Evolutionary conservation across 768 basidiomycete genomes (phyloP).

Genomic region (Boletus insuetus): DNA sequence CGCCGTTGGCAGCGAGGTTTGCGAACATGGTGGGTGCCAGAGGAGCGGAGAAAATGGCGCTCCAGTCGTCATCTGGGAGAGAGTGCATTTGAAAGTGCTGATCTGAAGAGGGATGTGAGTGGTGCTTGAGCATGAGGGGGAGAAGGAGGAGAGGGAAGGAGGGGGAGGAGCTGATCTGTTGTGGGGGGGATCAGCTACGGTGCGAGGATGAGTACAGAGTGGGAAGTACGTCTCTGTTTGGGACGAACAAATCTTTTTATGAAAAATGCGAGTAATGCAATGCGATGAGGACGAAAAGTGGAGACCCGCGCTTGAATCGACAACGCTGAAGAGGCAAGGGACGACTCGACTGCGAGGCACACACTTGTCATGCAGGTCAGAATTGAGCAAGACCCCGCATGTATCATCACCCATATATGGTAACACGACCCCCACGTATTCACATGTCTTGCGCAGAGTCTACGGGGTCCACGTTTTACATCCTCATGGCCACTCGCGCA

Average conservation of each 20-base stretch:
- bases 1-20: conserved; percentile 58
- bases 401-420: background rate
- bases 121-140: conserved; percentile 14
- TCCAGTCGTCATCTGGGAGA: conserved; percentile 45
- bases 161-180: conserved; percentile 8
- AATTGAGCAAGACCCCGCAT: conserved; percentile 17
- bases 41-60: conserved; percentile 56
- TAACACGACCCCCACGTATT: conserved; percentile 22
- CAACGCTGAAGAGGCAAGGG: conserved; percentile 19
- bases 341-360: conserved; percentile 14
- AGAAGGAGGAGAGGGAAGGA: conserved; percentile 2
- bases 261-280: background rate
- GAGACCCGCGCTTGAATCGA: background rate
- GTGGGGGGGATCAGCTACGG: background rate
- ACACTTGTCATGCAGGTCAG: background rate
- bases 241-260: conserved; percentile 15
- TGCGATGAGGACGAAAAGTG: conserved; percentile 1
- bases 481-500: conserved; percentile 19
- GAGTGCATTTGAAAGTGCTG: conserved; percentile 20
- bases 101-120: conserved; percentile 15
- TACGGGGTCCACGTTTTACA: conserved; percentile 16
- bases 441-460: conserved; percentile 23
- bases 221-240: conserved; percentile 3
- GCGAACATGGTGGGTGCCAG: conserved; percentile 60
- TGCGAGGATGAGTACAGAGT: background rate